These are phyloP conservation scores for Panicum miliaceum DNA, from an alignment of 176 grass and related monocot species.

Conservation along the genomic window DNA sequence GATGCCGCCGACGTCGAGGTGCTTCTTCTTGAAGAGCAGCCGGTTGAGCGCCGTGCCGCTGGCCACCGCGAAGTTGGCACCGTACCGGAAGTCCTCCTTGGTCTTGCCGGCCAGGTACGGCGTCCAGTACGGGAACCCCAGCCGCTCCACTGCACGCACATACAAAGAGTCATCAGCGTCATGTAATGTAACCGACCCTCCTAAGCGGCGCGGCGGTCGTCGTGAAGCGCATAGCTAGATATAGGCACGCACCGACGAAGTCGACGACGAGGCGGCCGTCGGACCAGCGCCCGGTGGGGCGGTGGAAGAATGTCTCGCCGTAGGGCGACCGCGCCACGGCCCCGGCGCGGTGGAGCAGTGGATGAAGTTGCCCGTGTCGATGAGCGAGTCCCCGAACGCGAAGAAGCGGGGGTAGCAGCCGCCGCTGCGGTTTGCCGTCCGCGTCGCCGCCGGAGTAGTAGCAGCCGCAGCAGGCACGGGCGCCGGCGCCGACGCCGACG, in stretches of 20 bases:
- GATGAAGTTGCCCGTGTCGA: slow-evolving; percentile 81
- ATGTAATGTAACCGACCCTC: neutral
- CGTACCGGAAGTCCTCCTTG: slow-evolving; percentile 54
- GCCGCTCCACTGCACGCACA: slow-evolving; percentile 46
- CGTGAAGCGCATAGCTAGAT: too few species aligned
- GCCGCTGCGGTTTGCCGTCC: neutral
- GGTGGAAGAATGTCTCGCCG: slow-evolving; percentile 82
- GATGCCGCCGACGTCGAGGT: slow-evolving; percentile 42
- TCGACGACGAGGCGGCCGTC: slow-evolving; percentile 76
- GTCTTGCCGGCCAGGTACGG: slow-evolving; percentile 59
- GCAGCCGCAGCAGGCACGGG: neutral
- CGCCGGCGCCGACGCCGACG: neutral
- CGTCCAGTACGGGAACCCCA: slow-evolving; percentile 52
- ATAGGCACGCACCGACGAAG: slow-evolving; percentile 54
- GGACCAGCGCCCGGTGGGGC: slow-evolving; percentile 74
- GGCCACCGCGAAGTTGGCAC: slow-evolving; percentile 82
- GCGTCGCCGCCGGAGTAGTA: neutral
- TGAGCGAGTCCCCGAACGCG: slow-evolving; percentile 73
- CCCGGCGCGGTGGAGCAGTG: slow-evolving; percentile 47
- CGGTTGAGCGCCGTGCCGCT: slow-evolving; percentile 70
- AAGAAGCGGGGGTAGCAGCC: slow-evolving; percentile 62
- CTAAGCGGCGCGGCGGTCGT: too few species aligned
- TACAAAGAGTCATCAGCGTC: neutral
- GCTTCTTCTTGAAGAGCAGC: slow-evolving; percentile 54
- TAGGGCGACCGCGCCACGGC: slow-evolving; percentile 46